Percentiles rank a stretch among this genome's conserved stretches.
Conservation (phyloP, 495 filamentous ascomycete genomes). For the Haplographium delicatum region DNA sequence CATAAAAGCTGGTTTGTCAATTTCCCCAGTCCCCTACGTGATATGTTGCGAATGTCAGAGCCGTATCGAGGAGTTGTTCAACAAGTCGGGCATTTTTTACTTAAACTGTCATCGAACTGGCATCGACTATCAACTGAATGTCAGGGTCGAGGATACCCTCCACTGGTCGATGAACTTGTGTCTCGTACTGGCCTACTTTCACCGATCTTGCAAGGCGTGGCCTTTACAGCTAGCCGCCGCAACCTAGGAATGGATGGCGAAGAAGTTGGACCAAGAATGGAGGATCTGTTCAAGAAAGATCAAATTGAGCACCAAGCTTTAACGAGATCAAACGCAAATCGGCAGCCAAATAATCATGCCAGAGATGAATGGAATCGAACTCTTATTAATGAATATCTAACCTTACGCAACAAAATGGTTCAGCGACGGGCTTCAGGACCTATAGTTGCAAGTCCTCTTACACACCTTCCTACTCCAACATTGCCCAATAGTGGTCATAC, state of each 20-base stretch:
- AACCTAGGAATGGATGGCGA: conserved; percentile 27
- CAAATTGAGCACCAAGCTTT: conserved; percentile 25
- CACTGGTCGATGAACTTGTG: conserved; percentile 55
- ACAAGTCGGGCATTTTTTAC: conserved; percentile 32
- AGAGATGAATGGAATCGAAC: conserved; percentile 21
- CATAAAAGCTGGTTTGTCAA: conserved; percentile 46
- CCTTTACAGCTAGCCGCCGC: conserved; percentile 52
- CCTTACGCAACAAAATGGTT: conserved; percentile 4
- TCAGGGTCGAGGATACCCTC: conserved; percentile 44
- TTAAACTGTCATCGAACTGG: conserved; percentile 32
- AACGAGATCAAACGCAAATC: conserved; percentile 16
- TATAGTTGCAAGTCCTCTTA: neutral
- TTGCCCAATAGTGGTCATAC: conserved; percentile 5
- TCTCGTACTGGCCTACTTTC: conserved; percentile 46
- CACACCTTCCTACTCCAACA: conserved; percentile 2
- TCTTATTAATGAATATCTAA: conserved; percentile 14
- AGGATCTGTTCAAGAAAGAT: conserved; percentile 36
- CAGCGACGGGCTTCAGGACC: neutral
- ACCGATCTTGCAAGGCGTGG: conserved; percentile 48
- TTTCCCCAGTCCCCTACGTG: conserved; percentile 41
- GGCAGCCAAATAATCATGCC: conserved; percentile 29
- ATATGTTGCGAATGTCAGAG: conserved; percentile 23
- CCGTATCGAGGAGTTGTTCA: conserved; percentile 26
- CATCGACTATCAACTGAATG: conserved; percentile 28
- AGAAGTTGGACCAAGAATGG: conserved; percentile 26